These are phyloP conservation scores for Tetrapisispora arboricola DNA, from an alignment of 805 yeast genomes.

Conservation along the genomic window DNA sequence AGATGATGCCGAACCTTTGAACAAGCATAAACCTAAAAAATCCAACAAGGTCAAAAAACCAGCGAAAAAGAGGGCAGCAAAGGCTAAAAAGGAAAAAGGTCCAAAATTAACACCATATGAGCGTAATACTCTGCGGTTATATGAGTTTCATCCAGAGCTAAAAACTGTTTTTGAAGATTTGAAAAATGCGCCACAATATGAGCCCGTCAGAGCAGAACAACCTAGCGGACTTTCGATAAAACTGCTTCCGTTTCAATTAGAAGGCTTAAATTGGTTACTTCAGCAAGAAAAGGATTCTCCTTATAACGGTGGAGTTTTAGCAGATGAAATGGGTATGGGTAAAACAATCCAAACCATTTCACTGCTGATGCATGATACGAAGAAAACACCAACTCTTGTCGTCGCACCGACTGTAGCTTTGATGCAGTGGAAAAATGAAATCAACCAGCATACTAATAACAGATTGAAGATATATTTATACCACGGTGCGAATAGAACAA, in stretches of 20 bases:
- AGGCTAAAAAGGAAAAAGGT: slow-evolving; percentile 21
- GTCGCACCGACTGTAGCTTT: slow-evolving; percentile 98
- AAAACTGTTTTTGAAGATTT: slow-evolving; percentile 61
- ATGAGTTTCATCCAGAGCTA: slow-evolving; percentile 70
- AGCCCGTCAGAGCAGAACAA: slow-evolving; percentile 51
- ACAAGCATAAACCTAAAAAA: slow-evolving; percentile 11
- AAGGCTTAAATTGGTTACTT: slow-evolving; percentile 84
- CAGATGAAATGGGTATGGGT: slow-evolving; percentile 99
- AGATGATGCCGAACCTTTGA: slow-evolving; percentile 17
- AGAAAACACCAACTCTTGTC: slow-evolving; percentile 69
- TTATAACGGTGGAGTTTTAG: slow-evolving; percentile 84
- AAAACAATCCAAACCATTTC: slow-evolving; percentile 96
- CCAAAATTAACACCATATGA: slow-evolving; percentile 60
- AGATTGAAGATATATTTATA: slow-evolving; percentile 56
- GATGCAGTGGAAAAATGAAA: slow-evolving; percentile 96
- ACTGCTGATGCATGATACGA: slow-evolving; percentile 58
- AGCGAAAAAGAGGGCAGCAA: slow-evolving; percentile 4
- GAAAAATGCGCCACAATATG: slow-evolving; percentile 35
- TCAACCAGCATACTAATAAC: slow-evolving; percentile 71
- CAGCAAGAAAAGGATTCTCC: slow-evolving; percentile 63
- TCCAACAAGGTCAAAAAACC: slow-evolving; percentile 10
- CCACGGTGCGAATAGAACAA: slow-evolving; percentile 78
- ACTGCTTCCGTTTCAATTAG: slow-evolving; percentile 82
- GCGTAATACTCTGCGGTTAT: slow-evolving; percentile 57
- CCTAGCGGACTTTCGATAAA: slow-evolving; percentile 69